Conservation (phyloP, 371 early-diverging fungal species). For the Mucor ambiguus region DNA sequence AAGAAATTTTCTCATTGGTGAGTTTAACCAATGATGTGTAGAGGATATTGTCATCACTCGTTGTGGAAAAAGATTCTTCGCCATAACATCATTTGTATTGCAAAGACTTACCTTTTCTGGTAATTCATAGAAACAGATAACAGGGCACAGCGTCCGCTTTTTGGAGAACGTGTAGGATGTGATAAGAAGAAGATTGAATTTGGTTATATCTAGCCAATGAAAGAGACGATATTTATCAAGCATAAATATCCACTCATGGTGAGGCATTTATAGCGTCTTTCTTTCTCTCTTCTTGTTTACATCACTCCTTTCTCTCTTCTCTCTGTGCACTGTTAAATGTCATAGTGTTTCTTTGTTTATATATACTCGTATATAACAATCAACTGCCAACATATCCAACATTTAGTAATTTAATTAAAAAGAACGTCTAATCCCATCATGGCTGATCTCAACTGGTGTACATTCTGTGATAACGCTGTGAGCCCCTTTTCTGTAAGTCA, state of each 20-base stretch:
- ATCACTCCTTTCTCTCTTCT: constrained; percentile 2
- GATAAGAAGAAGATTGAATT: constrained; percentile 1
- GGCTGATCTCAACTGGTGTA: constrained; percentile 45
- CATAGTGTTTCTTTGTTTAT: background rate
- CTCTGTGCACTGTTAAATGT: background rate
- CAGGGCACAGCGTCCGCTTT: background rate
- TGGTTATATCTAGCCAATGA: background rate
- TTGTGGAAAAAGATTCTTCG: background rate
- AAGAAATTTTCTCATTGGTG: constrained; percentile 9
- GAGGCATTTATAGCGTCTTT: background rate
- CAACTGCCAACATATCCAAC: background rate
- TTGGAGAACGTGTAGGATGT: background rate
- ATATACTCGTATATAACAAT: background rate
- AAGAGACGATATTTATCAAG: background rate
- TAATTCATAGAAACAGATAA: constrained; percentile 1
- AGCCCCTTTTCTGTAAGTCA: constrained; percentile 41
- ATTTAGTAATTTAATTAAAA: background rate
- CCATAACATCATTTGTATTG: constrained; percentile 7
- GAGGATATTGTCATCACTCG: constrained; percentile 2
- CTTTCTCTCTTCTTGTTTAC: background rate
- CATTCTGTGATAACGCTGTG: constrained; percentile 44
- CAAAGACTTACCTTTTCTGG: background rate
- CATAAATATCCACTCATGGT: background rate
- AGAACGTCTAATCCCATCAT: constrained; percentile 13
- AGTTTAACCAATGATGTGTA: background rate